Conservation (phyloP, 495 filamentous ascomycete genomes). For the Trypethelium eluteriae region DNA sequence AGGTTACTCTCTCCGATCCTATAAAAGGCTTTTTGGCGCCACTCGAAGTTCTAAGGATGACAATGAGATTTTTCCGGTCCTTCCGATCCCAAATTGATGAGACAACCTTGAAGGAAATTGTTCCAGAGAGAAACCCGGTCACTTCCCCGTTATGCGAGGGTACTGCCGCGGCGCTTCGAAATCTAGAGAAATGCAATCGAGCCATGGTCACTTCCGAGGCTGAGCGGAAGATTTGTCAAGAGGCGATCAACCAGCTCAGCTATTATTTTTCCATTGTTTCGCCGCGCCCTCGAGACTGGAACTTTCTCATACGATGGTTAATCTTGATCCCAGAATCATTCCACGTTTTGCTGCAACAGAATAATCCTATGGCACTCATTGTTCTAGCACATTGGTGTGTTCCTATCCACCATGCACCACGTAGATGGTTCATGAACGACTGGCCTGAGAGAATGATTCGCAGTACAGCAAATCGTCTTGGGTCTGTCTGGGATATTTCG, state of each 20-base stretch:
- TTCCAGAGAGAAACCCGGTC: neutral
- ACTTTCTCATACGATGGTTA: conserved; percentile 1
- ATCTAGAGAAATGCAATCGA: neutral
- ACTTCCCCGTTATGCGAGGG: neutral
- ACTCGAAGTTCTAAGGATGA: neutral
- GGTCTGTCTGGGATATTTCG: neutral
- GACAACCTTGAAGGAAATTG: neutral
- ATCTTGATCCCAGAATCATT: neutral
- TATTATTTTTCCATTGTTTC: neutral
- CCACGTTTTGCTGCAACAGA: neutral
- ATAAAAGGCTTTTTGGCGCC: neutral
- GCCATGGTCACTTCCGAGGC: neutral
- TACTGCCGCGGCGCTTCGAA: neutral
- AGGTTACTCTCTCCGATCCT: neutral
- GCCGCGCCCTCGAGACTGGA: neutral
- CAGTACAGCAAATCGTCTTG: neutral
- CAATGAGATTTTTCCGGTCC: neutral
- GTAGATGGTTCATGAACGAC: neutral
- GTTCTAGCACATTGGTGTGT: conserved; percentile 3
- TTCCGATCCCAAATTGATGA: neutral
- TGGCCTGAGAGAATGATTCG: neutral
- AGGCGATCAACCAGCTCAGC: neutral
- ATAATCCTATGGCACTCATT: neutral
- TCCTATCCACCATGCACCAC: neutral
- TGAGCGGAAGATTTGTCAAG: neutral